A percentile compares a stretch with the other conserved stretches of the same genome.
Conservation (phyloP, 75 land plant genomes). For the Chamaecyparis obtusa region DNA sequence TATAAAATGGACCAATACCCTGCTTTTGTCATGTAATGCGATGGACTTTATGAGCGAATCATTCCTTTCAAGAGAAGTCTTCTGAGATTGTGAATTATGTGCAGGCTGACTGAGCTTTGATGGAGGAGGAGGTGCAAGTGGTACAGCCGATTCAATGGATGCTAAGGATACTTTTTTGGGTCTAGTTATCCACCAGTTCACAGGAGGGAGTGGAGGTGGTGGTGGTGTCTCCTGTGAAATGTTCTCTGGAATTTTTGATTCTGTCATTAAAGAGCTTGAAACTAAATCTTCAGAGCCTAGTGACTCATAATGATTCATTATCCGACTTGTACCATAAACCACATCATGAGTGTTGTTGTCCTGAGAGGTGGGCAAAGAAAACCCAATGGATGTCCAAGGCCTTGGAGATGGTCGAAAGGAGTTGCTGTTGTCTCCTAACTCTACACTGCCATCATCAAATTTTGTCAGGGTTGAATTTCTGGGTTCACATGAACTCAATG, state of each 20-base stretch:
- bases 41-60: conserved; percentile 78
- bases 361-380: not conserved
- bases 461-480: not conserved
- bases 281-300: not conserved
- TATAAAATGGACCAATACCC: conserved; percentile 36
- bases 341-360: not conserved
- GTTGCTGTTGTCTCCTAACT: not conserved
- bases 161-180: conserved; percentile 14
- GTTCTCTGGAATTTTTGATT: not conserved
- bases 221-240: conserved; percentile 42
- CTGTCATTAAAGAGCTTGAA: not conserved
- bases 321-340: not conserved
- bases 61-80: conserved; percentile 18
- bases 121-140: not conserved
- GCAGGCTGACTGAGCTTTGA: conserved; percentile 4
- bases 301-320: not conserved
- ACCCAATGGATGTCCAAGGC: not conserved
- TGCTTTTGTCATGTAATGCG: conserved; percentile 76
- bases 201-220: conserved; percentile 74
- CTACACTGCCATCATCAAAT: conserved; percentile 5
- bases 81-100: conserved; percentile 1
- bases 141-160: not conserved
- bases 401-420: not conserved
- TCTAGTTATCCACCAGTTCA: conserved; percentile 63
- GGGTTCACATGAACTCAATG: conserved; percentile 3